Conservation (phyloP, 257 asterid species). For the Nicotiana paniculata region DNA sequence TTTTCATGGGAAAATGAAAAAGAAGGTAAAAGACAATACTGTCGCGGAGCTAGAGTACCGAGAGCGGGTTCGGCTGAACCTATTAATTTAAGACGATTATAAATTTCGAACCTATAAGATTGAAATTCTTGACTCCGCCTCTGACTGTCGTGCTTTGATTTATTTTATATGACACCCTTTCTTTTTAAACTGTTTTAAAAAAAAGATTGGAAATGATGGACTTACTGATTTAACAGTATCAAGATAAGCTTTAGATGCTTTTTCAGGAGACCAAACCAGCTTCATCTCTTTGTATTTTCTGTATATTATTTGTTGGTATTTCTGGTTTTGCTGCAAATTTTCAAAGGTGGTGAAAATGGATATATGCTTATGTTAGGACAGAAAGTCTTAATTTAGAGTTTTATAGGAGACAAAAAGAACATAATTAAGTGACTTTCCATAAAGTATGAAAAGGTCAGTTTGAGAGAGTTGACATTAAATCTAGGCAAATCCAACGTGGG, state of each 20-base stretch:
- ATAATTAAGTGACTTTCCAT: neutral
- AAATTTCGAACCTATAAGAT: no score
- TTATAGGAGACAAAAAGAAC: neutral
- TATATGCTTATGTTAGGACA: neutral
- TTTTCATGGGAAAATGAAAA: no score
- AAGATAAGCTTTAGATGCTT: slow-evolving; percentile 5
- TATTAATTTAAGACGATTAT: no score
- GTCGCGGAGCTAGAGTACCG: no score
- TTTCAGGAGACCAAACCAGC: slow-evolving; percentile 3
- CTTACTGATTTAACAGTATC: neutral
- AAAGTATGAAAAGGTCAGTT: neutral
- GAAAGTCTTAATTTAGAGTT: neutral
- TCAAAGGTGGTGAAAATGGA: neutral
- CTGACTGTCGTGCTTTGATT: no score
- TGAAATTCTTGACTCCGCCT: no score
- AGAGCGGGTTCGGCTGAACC: no score
- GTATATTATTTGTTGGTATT: neutral
- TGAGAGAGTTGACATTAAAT: neutral
- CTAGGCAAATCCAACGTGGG: slow-evolving; percentile 8
- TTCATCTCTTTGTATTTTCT: neutral
- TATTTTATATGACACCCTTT: no score
- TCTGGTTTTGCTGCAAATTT: neutral
- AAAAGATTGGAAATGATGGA: neutral
- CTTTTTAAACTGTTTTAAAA: no score
- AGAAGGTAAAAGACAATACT: no score